phyloP scores from a whole-genome alignment of 2,329 filamentous ascomycete species.

The Aspergillus terreus region DNA sequence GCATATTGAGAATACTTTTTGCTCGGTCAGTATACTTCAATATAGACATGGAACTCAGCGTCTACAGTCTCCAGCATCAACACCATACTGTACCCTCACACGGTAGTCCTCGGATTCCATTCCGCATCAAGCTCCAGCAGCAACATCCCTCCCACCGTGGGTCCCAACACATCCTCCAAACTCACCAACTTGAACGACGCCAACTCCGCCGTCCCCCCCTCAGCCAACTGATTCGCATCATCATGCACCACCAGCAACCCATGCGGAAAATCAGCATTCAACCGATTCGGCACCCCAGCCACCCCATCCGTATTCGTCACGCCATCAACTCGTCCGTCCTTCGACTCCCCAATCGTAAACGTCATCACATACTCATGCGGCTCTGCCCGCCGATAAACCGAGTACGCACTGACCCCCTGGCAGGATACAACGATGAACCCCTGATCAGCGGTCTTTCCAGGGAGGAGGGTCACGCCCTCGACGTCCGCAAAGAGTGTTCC shows the following conservation, averaged over 20 bases:
- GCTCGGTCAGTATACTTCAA: too few species aligned
- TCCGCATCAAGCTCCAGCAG: background rate
- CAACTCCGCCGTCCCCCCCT: slow-evolving; percentile 3
- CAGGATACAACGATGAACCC: slow-evolving; percentile 2
- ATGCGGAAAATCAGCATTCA: slow-evolving; percentile 5
- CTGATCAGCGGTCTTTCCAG: background rate
- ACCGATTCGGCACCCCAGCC: background rate
- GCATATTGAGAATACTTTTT: too few species aligned
- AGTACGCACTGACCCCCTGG: slow-evolving; percentile 6
- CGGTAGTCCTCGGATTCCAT: slow-evolving; percentile 4
- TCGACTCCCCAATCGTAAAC: slow-evolving; percentile 3
- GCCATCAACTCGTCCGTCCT: slow-evolving; percentile 1
- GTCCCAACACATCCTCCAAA: slow-evolving; percentile 1
- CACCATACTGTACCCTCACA: background rate
- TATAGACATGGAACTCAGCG: background rate
- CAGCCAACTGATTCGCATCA: slow-evolving; percentile 7
- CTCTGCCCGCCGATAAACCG: background rate
- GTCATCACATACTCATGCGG: slow-evolving; percentile 9
- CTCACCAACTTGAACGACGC: slow-evolving; percentile 7
- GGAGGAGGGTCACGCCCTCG: background rate
- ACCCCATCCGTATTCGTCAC: slow-evolving; percentile 9
- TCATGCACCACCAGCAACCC: slow-evolving; percentile 6
- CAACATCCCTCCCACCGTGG: background rate
- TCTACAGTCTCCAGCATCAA: background rate
- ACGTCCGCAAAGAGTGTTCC: slow-evolving; percentile 3